phyloP scores from a whole-genome alignment of 2,329 filamentous ascomycete genomes.

The Nigrospora oryzae region DNA sequence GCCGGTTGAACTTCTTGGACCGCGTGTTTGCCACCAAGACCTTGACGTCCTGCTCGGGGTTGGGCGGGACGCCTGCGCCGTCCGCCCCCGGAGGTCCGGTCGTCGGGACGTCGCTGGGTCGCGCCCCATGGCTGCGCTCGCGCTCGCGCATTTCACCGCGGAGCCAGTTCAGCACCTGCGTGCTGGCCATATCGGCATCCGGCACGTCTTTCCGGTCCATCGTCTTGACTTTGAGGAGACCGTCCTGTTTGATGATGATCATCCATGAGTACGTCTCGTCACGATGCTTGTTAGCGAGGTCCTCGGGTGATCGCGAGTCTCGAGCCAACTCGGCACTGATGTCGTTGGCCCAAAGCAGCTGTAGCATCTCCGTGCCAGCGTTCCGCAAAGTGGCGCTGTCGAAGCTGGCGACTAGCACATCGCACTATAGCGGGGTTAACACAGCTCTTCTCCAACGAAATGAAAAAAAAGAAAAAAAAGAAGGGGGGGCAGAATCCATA shows the following conservation, averaged over 20 bases:
- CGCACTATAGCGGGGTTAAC: slow-evolving; percentile 47
- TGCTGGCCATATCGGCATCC: slow-evolving; percentile 66
- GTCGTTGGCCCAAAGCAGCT: slow-evolving; percentile 71
- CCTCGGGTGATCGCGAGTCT: slow-evolving; percentile 71
- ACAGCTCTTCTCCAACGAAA: neutral
- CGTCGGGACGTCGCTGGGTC: slow-evolving; percentile 15
- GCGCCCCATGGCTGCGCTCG: slow-evolving; percentile 33
- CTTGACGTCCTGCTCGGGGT: slow-evolving; percentile 65
- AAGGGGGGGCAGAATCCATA: slow-evolving; percentile 30
- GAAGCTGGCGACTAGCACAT: slow-evolving; percentile 84
- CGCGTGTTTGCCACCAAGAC: slow-evolving; percentile 77
- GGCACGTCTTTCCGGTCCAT: slow-evolving; percentile 65
- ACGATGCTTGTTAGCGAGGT: slow-evolving; percentile 66
- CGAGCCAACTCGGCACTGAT: slow-evolving; percentile 83
- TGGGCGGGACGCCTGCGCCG: slow-evolving; percentile 11
- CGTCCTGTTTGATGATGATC: slow-evolving; percentile 76
- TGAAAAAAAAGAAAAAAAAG: no score
- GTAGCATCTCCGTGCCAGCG: slow-evolving; percentile 67
- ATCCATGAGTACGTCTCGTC: slow-evolving; percentile 80
- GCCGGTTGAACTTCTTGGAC: slow-evolving; percentile 86
- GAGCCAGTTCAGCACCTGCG: slow-evolving; percentile 72
- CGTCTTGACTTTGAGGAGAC: slow-evolving; percentile 69
- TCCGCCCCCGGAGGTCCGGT: slow-evolving; percentile 8
- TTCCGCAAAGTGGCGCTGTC: slow-evolving; percentile 69
- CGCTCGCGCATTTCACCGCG: slow-evolving; percentile 74